Percentiles rank a stretch among this genome's conserved stretches.
Evolutionary conservation across 2,329 filamentous ascomycete genomes (phyloP).

Genomic region (Neobulgaria alba): DNA sequence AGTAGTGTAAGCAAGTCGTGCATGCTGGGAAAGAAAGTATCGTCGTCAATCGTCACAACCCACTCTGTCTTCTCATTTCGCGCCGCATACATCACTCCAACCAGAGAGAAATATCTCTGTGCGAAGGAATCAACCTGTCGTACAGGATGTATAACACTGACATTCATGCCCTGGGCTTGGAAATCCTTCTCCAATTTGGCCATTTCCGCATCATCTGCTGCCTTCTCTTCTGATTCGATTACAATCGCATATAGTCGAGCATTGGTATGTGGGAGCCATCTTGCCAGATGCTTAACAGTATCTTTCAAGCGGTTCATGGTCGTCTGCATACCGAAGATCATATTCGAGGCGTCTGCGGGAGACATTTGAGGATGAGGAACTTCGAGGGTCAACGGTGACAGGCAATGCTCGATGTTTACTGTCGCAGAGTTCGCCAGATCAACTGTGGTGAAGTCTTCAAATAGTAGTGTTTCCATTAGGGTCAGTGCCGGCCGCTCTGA

Average conservation of each 20-base stretch:
- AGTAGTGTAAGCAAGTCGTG: slow-evolving; percentile 27
- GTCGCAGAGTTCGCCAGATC: slow-evolving; percentile 16
- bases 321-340: slow-evolving; percentile 35
- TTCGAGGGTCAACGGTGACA: slow-evolving; percentile 20
- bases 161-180: slow-evolving; percentile 20
- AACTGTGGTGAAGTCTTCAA: slow-evolving; percentile 16
- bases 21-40: slow-evolving; percentile 29
- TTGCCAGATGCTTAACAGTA: slow-evolving; percentile 24
- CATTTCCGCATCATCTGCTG: slow-evolving; percentile 21
- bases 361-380: slow-evolving; percentile 13
- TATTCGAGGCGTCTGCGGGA: slow-evolving; percentile 42
- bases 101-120: slow-evolving; percentile 37
- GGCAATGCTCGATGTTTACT: slow-evolving; percentile 15
- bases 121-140: slow-evolving; percentile 18
- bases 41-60: slow-evolving; percentile 26
- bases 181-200: slow-evolving; percentile 20
- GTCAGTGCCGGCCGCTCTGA: slow-evolving; percentile 19
- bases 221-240: slow-evolving; percentile 22
- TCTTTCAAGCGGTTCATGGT: slow-evolving; percentile 24
- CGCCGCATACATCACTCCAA: slow-evolving; percentile 34
- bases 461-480: slow-evolving; percentile 21
- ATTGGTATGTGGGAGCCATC: slow-evolving; percentile 26
- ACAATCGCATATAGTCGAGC: slow-evolving; percentile 25
- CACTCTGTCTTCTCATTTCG: slow-evolving; percentile 31
- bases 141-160: slow-evolving; percentile 23